Evolutionary conservation across 225 moss, liverwort and hornwort genomes (phyloP), one percentile per base, ranked within the genome.

Genomic region (Polytrichum formosum): DNA sequence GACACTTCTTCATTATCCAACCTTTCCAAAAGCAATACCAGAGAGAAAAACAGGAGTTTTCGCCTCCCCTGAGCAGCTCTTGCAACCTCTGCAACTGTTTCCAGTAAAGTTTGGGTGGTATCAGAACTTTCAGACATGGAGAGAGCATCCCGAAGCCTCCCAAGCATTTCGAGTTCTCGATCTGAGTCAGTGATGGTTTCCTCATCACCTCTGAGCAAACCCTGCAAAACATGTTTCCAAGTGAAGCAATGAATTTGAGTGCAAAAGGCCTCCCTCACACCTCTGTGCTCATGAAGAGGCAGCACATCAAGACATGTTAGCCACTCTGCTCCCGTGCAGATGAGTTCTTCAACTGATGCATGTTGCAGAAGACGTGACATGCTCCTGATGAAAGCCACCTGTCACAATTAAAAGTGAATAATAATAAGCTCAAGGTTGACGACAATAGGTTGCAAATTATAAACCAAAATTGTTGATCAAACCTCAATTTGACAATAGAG

Each of bases 251-350:
- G 92, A 22, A 98, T 91, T 72, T 98, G 94, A 61, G 67, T 71
- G 78, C 90, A 78, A 81, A 98, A 98, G 26, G 94, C 91, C 70
- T 98, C 92, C 72, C 98, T 90, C 55, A 98, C 91, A 76, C 76
- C 65, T 54, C 79, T 91, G 65, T 81, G 85, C 62, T 81, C 84
- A 74, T 91, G 92, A 69, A 87, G 73, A 26, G 98, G 91, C 59
- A 98, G 77, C 18, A 67, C 62, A 65, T 88, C 84, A 63, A 98
- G 87, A 69, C 90, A 91, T 55, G 73, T 70, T 66, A 90, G 79
- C 94, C 94, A 98, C 54, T 85, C 78, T 74, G 65, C 53, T 60
- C 76, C 83, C 64, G 88, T 87, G 66, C 79, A 69, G 26, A 74
- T 79, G 70, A 98, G 88, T 72, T 94, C 94, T 71, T 87, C 82